Conservation (phyloP, 441 rosid species). For the Pelargonium cotyledonis region DNA sequence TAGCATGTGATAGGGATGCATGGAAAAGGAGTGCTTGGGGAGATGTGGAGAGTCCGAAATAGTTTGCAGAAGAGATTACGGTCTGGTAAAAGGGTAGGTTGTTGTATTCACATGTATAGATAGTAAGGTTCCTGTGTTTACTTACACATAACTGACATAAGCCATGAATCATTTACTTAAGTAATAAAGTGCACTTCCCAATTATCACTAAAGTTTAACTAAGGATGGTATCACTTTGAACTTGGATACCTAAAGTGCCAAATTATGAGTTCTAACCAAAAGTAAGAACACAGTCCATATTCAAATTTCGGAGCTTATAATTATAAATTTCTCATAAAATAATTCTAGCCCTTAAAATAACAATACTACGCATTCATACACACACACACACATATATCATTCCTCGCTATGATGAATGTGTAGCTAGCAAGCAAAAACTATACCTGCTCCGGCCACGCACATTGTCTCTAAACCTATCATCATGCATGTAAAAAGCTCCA, state of each 20-base stretch:
- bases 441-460: conserved; percentile 58
- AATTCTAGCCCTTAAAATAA: neutral
- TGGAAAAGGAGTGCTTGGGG: neutral
- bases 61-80: neutral
- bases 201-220: neutral
- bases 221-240: neutral
- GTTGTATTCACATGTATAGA: neutral
- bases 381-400: neutral
- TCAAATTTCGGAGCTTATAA: neutral
- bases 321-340: neutral
- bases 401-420: neutral
- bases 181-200: neutral
- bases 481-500: conserved; percentile 97
- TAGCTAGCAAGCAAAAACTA: neutral
- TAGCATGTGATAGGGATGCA: neutral
- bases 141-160: neutral
- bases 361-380: neutral
- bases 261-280: neutral
- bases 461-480: conserved; percentile 78
- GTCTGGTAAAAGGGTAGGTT: neutral
- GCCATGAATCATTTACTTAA: neutral
- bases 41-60: neutral
- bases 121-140: neutral
- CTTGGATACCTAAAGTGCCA: neutral
- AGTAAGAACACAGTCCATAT: neutral